Evolutionary conservation across 441 rosid genomes (phyloP).

Genomic region (Biscutella auriculata): DNA sequence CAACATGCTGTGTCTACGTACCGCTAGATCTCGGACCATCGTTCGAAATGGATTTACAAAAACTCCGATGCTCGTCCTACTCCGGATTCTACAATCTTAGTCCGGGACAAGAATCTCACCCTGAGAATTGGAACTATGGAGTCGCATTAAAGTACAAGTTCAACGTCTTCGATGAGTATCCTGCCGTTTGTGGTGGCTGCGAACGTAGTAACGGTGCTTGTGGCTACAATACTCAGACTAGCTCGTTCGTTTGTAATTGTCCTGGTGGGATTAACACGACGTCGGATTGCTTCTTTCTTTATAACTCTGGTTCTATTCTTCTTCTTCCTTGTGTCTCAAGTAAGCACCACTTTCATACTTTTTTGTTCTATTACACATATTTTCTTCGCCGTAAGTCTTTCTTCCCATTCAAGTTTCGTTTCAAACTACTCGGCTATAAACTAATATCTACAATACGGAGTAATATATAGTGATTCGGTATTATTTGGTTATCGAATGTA

Average conservation of each 20-base stretch:
- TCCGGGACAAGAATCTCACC: constrained; percentile 58
- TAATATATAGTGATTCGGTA: too few relatives aligned
- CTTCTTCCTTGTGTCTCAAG: constrained; percentile 23
- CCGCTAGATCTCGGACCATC: constrained; percentile 84
- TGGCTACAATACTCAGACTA: constrained; percentile 40
- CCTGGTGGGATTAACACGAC: constrained; percentile 62
- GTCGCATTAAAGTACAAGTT: constrained; percentile 72
- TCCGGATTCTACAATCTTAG: constrained; percentile 69
- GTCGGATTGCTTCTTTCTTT: constrained; percentile 52
- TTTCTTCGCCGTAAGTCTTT: too few relatives aligned
- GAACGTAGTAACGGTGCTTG: constrained; percentile 78
- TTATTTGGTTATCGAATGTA: too few relatives aligned
- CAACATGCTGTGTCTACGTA: constrained; percentile 79
- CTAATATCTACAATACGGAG: too few relatives aligned
- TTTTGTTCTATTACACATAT: too few relatives aligned
- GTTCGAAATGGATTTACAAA: constrained; percentile 59
- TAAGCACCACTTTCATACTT: neutral
- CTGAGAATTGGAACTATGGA: constrained; percentile 81
- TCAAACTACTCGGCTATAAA: too few relatives aligned
- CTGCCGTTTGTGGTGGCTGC: constrained; percentile 47
- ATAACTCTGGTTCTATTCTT: constrained; percentile 27
- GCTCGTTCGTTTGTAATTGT: constrained; percentile 58
- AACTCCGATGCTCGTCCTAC: constrained; percentile 55
- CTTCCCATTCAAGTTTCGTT: too few relatives aligned
- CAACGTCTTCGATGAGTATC: constrained; percentile 66